Evolutionary conservation across 1,139 yeast species (phyloP), one percentile per base, ranked within the genome.

Genomic region (Pichia sp.): DNA sequence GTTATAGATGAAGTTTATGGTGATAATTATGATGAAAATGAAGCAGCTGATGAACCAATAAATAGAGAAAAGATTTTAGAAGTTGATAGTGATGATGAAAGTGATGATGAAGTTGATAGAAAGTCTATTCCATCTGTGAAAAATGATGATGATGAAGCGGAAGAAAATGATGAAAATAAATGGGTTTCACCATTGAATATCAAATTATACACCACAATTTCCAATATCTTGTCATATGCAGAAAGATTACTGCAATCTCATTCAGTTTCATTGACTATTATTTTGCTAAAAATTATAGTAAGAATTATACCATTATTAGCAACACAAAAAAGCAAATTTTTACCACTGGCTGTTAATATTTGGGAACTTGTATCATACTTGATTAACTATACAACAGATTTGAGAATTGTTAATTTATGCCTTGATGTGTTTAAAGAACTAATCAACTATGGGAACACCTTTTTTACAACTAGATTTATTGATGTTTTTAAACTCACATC

Each of bases 181-280:
- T 88, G 96, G 96, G 56, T 60, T 0, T 82, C 90, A 0, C 78
- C 80, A 0, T 68, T 89, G 1, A 85, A 94, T 0, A 68, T 73
- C 42, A 65, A 72, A 3, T 68, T 82, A 0, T 89, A 85, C 60
- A 62, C 68, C 42, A 68, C 82, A 3, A 67, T 85, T 0, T 77
- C 81, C 46, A 77, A 78, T 49, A 79, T 92, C 11, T 72, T 80
- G 49, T 75, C 72, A 13, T 87, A 88, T 59, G 83, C 94, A 3
- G 83, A 86, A 50, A 66, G 85, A 49, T 71, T 88, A 45, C 65
- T 88, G 36, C 79, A 88, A 3, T 94, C 87, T 56, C 79, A 79
- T 1, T 82, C 95, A 0, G 63, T 72, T 7, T 64, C 71, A 2
- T 65, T 90, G 29, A 76, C 79, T 44, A 61, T 75, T 12, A 81